Conservation (phyloP, 306 rosid species). For the Prunus mongolica region DNA sequence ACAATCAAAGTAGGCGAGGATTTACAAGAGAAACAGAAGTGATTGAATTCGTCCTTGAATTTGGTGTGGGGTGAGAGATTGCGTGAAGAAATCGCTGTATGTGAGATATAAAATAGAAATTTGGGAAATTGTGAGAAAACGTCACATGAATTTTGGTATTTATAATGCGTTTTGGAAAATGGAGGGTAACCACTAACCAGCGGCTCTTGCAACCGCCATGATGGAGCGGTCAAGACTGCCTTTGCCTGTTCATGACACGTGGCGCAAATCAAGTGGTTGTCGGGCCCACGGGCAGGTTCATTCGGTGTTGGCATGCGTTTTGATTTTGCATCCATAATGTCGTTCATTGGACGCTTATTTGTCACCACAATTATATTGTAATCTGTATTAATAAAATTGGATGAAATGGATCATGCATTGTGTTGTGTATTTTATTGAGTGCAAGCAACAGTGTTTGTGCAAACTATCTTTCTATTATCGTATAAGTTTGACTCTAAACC, state of each 20-base stretch:
- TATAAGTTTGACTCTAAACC: too few species aligned
- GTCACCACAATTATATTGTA: too few species aligned
- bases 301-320: background rate
- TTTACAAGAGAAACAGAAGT: constrained; percentile 9
- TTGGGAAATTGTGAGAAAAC: background rate
- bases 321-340: background rate
- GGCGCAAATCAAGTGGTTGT: background rate
- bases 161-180: background rate
- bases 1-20: background rate
- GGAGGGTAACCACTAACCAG: constrained; percentile 5
- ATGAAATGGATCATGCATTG: too few species aligned
- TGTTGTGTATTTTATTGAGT: too few species aligned
- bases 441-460: too few species aligned
- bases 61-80: background rate
- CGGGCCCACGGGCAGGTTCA: background rate
- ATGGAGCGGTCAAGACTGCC: constrained; percentile 3
- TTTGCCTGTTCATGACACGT: background rate
- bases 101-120: background rate
- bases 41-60: constrained; percentile 8
- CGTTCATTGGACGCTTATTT: background rate
- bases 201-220: constrained; percentile 1
- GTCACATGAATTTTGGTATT: background rate
- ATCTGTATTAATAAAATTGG: too few species aligned
- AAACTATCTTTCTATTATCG: too few species aligned
- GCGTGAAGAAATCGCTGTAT: background rate